Base-by-base conservation (phyloP, 306 rosid genomes). In the Prosopis cineraria region DNA sequence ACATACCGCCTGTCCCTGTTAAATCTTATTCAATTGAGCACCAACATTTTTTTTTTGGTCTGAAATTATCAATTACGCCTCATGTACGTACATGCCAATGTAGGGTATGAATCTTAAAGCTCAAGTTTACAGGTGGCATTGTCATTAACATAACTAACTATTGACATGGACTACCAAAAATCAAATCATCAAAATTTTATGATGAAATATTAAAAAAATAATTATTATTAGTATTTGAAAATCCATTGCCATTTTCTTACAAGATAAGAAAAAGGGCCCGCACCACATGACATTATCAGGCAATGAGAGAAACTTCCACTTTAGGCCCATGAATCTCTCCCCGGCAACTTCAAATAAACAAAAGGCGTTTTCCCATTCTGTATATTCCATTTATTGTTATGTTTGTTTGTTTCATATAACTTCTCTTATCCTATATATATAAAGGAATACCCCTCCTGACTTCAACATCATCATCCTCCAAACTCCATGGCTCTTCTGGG, bases 311-410 rank as follows among this genome's bases (percentile, higher is more conserved):
- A 7, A 22, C 12, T 24, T 4, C 8, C 52, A 40, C 79, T 70
- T 79, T 16, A 40, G 12, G 13, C 75, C 81, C 75, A 70, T 8
- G 65, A 77, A 48, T 34, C 43, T 37, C 19, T 12, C 31, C 33
- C 10, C 17, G 0, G 64, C 16, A 10, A 58, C 36, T 58, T 27
- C 36, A 58, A 65, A 70, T 65, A 33, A 34, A 9, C 1, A 19
- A 13, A 55, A 31, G 22, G 59, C 72, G 37, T 31, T 84, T 84
- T 83, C 83, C 50, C 93, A 78, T 53, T 17, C 14, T 70, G 11
- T 25, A 0, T 29, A n/a, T 47, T 70, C 12, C 19, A 7, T n/a
- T 52, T 20, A 52, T 20, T 9, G 1, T 37, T 64, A 34, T 63
- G 0, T 47, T 30, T 76, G 40, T 59, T 56, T 7, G 7, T 73